Percentiles rank a stretch among this genome's conserved stretches.
Evolutionary conservation across 768 basidiomycete genomes (phyloP).

Genomic region (Baorangia bicolor): DNA sequence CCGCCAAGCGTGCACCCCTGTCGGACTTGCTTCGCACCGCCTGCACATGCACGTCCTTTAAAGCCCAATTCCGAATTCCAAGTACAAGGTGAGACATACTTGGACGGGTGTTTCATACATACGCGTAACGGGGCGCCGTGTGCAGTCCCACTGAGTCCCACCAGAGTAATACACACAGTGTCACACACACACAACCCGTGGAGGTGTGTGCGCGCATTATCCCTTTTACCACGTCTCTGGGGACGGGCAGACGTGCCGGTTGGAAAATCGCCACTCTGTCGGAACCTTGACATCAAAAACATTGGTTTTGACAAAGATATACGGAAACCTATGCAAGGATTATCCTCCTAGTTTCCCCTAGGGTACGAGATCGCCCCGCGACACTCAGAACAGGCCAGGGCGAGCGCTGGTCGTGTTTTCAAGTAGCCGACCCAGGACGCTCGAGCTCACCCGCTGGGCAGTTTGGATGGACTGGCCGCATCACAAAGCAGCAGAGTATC

Average conservation of each 20-base stretch:
- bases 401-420: not conserved
- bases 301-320: not conserved
- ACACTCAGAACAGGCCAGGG: not conserved
- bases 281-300: constrained; percentile 14
- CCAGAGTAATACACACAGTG: not conserved
- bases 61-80: constrained; percentile 10
- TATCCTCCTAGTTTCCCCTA: not conserved
- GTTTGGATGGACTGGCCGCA: not conserved
- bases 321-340: constrained; percentile 4
- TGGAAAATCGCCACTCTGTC: constrained; percentile 8
- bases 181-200: not conserved
- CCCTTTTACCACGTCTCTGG: not conserved
- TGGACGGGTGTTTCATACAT: constrained; percentile 11
- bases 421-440: not conserved
- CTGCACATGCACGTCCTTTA: not conserved
- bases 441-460: not conserved
- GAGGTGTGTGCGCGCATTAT: not conserved
- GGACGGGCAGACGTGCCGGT: not conserved
- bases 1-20: too few species aligned
- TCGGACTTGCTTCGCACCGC: not conserved
- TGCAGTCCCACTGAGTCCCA: not conserved
- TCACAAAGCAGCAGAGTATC: too few species aligned
- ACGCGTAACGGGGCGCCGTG: constrained; percentile 10
- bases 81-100: not conserved
- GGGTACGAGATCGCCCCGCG: constrained; percentile 11